These are phyloP conservation scores for Aaosphaeria pasadenensis DNA, from an alignment of 2,329 filamentous ascomycete genomes.

Conservation along the genomic window DNA sequence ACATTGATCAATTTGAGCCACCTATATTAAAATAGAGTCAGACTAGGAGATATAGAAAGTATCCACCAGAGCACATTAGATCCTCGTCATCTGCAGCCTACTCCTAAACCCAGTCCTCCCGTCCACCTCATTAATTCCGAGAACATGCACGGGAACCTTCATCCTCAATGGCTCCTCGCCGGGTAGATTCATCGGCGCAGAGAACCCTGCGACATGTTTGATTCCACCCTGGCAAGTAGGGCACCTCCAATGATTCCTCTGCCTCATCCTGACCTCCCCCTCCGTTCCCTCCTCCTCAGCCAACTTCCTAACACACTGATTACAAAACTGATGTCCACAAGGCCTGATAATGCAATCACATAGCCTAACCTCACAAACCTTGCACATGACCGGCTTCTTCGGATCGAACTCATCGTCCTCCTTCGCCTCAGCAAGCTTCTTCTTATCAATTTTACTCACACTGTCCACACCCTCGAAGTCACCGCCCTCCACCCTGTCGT, in stretches of 20 bases:
- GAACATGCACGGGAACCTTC: constrained; percentile 4
- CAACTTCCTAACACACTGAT: not conserved
- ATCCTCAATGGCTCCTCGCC: constrained; percentile 3
- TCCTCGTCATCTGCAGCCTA: constrained; percentile 1
- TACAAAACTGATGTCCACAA: not conserved
- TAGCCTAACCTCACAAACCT: constrained; percentile 2
- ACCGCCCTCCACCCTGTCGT: constrained; percentile 3
- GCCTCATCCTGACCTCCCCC: too few relatives aligned
- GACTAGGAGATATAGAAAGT: too few relatives aligned
- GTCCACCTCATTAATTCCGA: constrained; percentile 1
- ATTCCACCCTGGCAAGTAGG: constrained; percentile 1
- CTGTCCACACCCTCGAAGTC: constrained; percentile 5
- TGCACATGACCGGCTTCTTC: constrained; percentile 4
- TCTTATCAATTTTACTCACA: constrained; percentile 4
- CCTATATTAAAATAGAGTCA: too few relatives aligned
- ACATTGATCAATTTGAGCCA: too few relatives aligned
- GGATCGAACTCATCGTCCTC: constrained; percentile 4
- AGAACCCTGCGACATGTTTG: constrained; percentile 4
- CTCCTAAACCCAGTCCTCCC: constrained; percentile 2
- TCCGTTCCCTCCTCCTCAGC: not conserved
- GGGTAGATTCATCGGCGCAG: constrained; percentile 5
- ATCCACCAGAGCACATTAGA: too few relatives aligned
- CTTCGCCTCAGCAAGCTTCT: not conserved
- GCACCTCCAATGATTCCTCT: not conserved
- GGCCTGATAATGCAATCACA: constrained; percentile 5